These are phyloP conservation scores for Coprinopsis cinerea DNA, from an alignment of 768 basidiomycete genomes.

Conservation along the genomic window DNA sequence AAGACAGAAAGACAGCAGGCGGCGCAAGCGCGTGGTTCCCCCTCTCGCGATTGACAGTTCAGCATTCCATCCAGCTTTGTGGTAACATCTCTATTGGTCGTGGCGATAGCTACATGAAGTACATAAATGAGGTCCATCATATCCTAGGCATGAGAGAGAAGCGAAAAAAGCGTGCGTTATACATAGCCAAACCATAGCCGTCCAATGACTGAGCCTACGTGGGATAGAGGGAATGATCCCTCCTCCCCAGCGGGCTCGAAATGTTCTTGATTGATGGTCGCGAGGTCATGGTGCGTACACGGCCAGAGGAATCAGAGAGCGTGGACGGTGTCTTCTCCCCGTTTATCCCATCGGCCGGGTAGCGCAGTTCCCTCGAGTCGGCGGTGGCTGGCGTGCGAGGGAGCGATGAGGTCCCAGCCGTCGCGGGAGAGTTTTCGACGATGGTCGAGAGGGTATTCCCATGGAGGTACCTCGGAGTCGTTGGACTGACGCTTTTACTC, in stretches of 20 bases:
- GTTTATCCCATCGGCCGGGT: background rate
- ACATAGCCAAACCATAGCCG: too few species aligned
- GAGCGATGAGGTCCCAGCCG: background rate
- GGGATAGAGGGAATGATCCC: background rate
- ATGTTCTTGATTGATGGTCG: background rate
- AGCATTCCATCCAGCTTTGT: too few species aligned
- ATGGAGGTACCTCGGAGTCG: background rate
- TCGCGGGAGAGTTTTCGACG: slow-evolving; percentile 4
- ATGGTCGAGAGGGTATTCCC: slow-evolving; percentile 2
- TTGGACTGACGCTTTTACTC: background rate
- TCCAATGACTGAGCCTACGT: background rate
- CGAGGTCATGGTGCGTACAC: background rate
- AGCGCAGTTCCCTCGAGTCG: background rate
- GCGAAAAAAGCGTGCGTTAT: too few species aligned
- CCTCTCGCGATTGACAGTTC: too few species aligned
- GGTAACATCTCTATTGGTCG: too few species aligned
- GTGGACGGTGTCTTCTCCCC: background rate
- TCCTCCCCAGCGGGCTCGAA: background rate
- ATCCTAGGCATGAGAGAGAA: too few species aligned
- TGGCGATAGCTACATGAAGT: too few species aligned
- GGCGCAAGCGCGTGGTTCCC: too few species aligned
- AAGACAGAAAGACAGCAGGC: too few species aligned
- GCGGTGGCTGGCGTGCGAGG: background rate
- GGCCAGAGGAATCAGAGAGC: background rate
- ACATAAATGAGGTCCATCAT: too few species aligned